These are phyloP conservation scores for Penicillium sclerotigenum DNA, from an alignment of 2,329 filamentous ascomycete genomes.

Conservation along the genomic window DNA sequence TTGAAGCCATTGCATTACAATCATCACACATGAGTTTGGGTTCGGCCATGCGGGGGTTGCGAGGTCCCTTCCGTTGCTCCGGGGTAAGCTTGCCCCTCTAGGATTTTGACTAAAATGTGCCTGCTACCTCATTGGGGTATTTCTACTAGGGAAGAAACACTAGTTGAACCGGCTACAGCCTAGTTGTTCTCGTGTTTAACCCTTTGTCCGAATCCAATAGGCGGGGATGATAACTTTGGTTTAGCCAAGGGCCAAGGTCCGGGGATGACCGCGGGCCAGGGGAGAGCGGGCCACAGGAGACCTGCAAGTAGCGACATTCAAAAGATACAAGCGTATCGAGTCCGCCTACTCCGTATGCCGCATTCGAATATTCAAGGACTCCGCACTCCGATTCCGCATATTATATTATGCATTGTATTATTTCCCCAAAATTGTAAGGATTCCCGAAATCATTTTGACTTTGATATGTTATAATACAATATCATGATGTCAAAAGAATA, in stretches of 20 bases:
- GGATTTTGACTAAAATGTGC: neutral
- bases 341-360: neutral
- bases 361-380: neutral
- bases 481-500: neutral
- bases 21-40: conserved; percentile 9
- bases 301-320: neutral
- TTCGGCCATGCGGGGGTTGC: conserved; percentile 36
- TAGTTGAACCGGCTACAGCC: neutral
- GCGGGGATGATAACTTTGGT: neutral
- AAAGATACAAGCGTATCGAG: neutral
- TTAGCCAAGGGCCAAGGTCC: conserved; percentile 6
- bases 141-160: neutral
- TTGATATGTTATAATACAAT: neutral
- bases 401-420: neutral
- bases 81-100: conserved; percentile 26
- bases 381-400: neutral
- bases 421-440: neutral
- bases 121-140: neutral
- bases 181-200: conserved; percentile 1
- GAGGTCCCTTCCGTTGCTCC: conserved; percentile 35
- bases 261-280: conserved; percentile 4
- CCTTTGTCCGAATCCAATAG: conserved; percentile 9
- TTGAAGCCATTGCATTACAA: neutral
- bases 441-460: neutral
- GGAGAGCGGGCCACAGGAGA: conserved; percentile 3